phyloP scores from a whole-genome alignment of 306 rosid species.

The Vigna nakashimae region DNA sequence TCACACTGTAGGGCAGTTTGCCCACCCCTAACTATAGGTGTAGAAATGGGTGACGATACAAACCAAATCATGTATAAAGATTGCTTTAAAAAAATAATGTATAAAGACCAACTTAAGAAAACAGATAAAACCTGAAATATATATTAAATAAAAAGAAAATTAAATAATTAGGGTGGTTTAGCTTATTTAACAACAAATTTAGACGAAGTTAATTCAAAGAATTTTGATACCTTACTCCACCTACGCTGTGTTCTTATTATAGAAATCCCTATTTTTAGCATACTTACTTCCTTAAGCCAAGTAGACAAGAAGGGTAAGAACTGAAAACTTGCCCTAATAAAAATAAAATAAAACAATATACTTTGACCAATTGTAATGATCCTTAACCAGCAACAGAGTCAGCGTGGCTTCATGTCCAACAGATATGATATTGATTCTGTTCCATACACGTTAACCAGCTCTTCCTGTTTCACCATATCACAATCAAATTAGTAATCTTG shows the following conservation, averaged over 20 bases:
- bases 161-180: too few species aligned
- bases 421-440: slow-evolving; percentile 54
- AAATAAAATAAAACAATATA: neutral
- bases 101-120: too few species aligned
- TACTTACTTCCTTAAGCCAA: neutral
- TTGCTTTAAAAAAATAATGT: too few species aligned
- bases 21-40: too few species aligned
- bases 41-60: too few species aligned
- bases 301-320: neutral
- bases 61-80: too few species aligned
- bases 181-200: too few species aligned
- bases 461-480: slow-evolving; percentile 56
- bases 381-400: neutral
- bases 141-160: too few species aligned
- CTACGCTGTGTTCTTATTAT: neutral
- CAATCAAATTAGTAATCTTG: slow-evolving; percentile 18
- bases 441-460: slow-evolving; percentile 49
- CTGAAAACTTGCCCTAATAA: slow-evolving; percentile 24
- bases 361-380: slow-evolving; percentile 2
- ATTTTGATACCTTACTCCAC: neutral
- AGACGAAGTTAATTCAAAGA: too few species aligned
- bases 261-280: neutral
- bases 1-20: too few species aligned
- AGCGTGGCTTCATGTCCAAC: slow-evolving; percentile 41
- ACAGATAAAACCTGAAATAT: too few species aligned